These are phyloP conservation scores for Colletotrichum destructivum DNA, from an alignment of 2,329 filamentous ascomycete genomes.

Conservation along the genomic window DNA sequence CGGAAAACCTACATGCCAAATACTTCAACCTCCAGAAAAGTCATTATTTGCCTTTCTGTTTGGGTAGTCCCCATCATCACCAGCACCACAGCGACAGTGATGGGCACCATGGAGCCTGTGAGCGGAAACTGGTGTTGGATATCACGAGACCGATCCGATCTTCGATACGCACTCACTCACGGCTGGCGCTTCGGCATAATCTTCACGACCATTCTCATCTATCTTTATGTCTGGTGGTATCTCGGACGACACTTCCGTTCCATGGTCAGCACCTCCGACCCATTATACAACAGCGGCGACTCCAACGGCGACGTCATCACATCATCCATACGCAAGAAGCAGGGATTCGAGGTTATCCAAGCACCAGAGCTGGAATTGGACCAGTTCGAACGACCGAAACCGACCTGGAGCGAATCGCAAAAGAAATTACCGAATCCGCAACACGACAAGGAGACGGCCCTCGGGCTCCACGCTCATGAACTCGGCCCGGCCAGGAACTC, in stretches of 20 bases:
- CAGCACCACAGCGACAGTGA: constrained; percentile 50
- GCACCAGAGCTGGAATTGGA: constrained; percentile 26
- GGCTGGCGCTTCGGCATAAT: constrained; percentile 63
- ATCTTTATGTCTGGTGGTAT: constrained; percentile 59
- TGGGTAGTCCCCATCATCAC: constrained; percentile 59
- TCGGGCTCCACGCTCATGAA: neutral
- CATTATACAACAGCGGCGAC: constrained; percentile 12
- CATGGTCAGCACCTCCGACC: constrained; percentile 36
- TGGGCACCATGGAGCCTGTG: constrained; percentile 50
- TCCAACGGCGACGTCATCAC: constrained; percentile 22
- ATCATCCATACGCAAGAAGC: constrained; percentile 32
- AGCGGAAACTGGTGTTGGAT: constrained; percentile 67
- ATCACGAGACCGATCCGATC: constrained; percentile 50
- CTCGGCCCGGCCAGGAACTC: neutral
- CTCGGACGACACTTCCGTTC: constrained; percentile 47
- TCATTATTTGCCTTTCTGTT: constrained; percentile 54
- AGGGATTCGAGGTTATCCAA: constrained; percentile 25
- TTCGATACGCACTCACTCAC: constrained; percentile 62
- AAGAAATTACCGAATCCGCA: neutral
- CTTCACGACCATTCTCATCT: constrained; percentile 56
- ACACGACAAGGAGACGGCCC: neutral
- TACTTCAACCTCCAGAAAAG: constrained; percentile 48
- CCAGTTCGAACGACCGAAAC: constrained; percentile 32
- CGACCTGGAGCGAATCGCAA: neutral
- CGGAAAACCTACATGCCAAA: constrained; percentile 53